A percentile compares a stretch with the other conserved stretches of the same genome.
phyloP scores from a whole-genome alignment of 495 filamentous ascomycete species.

The Collariella sp. region DNA sequence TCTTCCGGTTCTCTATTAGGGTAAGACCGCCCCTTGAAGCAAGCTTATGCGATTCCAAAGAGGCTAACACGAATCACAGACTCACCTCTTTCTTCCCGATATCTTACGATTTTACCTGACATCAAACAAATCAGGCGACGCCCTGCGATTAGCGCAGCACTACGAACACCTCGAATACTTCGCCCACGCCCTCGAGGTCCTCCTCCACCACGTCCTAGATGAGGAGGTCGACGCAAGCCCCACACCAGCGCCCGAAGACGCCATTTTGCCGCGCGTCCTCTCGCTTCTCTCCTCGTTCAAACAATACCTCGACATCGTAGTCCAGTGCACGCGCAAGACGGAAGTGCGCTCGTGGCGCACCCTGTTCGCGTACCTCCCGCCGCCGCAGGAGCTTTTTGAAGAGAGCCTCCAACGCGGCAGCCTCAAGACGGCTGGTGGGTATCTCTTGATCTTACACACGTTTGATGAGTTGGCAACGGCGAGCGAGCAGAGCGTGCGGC shows the following conservation, averaged over 20 bases:
- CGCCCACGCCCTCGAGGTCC: conserved; percentile 81
- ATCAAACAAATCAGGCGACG: conserved; percentile 61
- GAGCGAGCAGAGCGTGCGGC: conserved; percentile 71
- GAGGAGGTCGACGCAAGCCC: conserved; percentile 72
- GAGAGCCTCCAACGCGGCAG: conserved; percentile 72
- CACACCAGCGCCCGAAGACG: conserved; percentile 54
- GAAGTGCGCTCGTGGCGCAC: conserved; percentile 93
- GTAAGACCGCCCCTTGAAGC: conserved; percentile 31
- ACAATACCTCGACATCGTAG: conserved; percentile 86
- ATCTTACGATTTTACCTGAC: conserved; percentile 69
- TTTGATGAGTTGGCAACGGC: conserved; percentile 76
- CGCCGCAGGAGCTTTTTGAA: conserved; percentile 85
- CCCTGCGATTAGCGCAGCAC: conserved; percentile 66
- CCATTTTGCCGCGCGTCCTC: conserved; percentile 77
- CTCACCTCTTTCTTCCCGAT: conserved; percentile 83
- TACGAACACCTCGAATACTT: conserved; percentile 86
- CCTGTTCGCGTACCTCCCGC: conserved; percentile 80
- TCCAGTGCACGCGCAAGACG: conserved; percentile 96
- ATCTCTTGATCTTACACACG: conserved; percentile 89
- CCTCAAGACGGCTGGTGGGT: conserved; percentile 95
- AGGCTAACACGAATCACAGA: conserved; percentile 38
- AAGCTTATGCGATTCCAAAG: not conserved
- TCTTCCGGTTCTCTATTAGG: conserved; percentile 73
- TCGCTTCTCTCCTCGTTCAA: conserved; percentile 84
- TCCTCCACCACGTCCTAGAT: conserved; percentile 89